Base-by-base conservation (phyloP, 306 rosid genomes). In the Sicyos edulis region DNA sequence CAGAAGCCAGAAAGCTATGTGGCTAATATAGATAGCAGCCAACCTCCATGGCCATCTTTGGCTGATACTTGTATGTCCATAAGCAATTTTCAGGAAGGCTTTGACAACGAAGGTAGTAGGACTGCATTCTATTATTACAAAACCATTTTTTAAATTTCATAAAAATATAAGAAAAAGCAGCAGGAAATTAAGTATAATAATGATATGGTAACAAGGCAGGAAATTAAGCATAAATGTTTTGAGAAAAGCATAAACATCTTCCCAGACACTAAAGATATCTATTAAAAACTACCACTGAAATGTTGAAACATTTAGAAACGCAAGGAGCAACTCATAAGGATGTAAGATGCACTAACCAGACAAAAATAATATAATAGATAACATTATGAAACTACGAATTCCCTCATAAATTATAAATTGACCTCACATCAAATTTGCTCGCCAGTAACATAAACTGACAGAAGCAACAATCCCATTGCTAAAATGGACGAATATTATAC, bases 51-150 rank as follows among this genome's bases (percentile, higher is more conserved):
- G 92, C 90, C 77, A 70, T 90, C 78, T 73, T 79, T 73, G 98
- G 98, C 81, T 82, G 91, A 84, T 93, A 93, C 74, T 86, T 87
- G 21, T 87, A 54, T 10, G 80, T 82, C 98, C 98, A 93, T 80
- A 88, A 76, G 77, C 84, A 77, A 76, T 83, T 63, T 75, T 76
- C 77, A 22, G 84, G 68, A 78, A 78, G 85, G 53, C 74, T 67
- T 78, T 78, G 67, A 82, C 82, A 78, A 77, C 77, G 75, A 74
- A 62, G 77, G 80, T 79, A 79, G 83, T 78, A 85, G 24, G 85
- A 73, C 65, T 70, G 76, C 82, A 71, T 79, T 67, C 96, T 88
- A 84, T 78, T 82, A 78, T 57, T 17, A 58, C 64, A 74, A 61
- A 68, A 74, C 67, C 47, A 75, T 11, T 17, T 11, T 37, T 52